phyloP scores from a whole-genome alignment of 345 rosid genomes.

The Sonneratia alba region DNA sequence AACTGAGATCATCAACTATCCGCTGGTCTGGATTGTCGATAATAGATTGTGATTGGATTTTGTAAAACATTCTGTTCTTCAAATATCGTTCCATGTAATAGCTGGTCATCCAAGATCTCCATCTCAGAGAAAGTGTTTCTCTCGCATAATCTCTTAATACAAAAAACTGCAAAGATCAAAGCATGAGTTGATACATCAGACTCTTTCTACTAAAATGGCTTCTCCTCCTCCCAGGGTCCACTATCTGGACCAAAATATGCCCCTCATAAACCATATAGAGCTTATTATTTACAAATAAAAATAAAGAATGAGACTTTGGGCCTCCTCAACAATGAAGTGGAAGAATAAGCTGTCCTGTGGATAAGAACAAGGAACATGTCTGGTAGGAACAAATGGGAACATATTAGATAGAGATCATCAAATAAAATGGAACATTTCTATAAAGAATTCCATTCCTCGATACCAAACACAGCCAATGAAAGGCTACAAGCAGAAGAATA shows the following conservation, averaged over 20 bases:
- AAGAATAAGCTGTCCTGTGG: background rate
- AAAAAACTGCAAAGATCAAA: conserved; percentile 46
- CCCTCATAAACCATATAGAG: background rate
- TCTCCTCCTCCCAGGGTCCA: background rate
- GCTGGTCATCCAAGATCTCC: conserved; percentile 98
- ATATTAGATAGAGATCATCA: background rate
- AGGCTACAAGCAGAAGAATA: conserved; percentile 9
- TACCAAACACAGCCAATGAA: conserved; percentile 12
- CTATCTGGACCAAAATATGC: background rate
- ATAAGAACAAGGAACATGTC: background rate
- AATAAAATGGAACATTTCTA: background rate
- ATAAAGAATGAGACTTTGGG: background rate
- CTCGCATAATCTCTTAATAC: conserved; percentile 88
- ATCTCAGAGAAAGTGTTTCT: conserved; percentile 70
- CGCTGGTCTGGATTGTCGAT: conserved; percentile 97
- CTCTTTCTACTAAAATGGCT: background rate
- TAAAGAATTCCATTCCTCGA: background rate
- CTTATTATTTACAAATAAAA: background rate
- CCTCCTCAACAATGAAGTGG: background rate
- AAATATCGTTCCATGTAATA: conserved; percentile 80
- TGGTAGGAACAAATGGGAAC: background rate
- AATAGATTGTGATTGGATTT: conserved; percentile 85
- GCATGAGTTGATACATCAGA: background rate
- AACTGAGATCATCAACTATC: conserved; percentile 78
- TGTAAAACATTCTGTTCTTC: conserved; percentile 65